Base-by-base conservation (phyloP, 345 rosid genomes). In the Firmiana major region DNA sequence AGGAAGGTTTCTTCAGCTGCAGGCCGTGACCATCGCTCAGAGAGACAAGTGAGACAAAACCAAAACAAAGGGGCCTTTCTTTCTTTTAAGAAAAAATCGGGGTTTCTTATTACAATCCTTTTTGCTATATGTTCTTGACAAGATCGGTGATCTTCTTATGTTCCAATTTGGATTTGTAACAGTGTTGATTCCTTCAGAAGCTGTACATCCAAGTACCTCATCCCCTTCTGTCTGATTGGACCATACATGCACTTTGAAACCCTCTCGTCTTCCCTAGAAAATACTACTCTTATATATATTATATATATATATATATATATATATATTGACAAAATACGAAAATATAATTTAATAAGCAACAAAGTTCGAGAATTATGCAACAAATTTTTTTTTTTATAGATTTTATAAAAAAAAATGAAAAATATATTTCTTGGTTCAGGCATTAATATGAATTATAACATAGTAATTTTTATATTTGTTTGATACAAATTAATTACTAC, bases 151-250 rank as follows among this genome's bases (percentile, higher is more conserved):
- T 80, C 69, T 62, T 68, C 69, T 59, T 38, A 26, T 46, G 77
- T 58, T 85, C 84, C 83, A 75, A 74, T 71, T 79, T 74, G 75
- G 86, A 85, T 85, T 54, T 79, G 53, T n/a, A 31, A 58, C 78
- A 66, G 72, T 60, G 19, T 34, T 40, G 54, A 73, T 75, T 65
- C 80, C 62, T 45, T 76, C 12, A 26, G 5, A 55, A 70, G 10
- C 69, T 9, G 66, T 9, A 42, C 21, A 38, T 42, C 58, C 62
- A 53, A n/a, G 57, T 51, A 75, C 51, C 40, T 67, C 57, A 42
- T 31, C 34, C 21, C 55, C 75, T 60, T 19, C 75, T 0, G 51
- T 79, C 75, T 26, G 68, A 66, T 66, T 79, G 75, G 82, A 73
- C 81, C 77, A 70, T 31, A 62, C 81, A 78, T 43, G 43, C 76